Conservation (phyloP, 345 rosid genomes). For the Eucalyptus pauciflora region DNA sequence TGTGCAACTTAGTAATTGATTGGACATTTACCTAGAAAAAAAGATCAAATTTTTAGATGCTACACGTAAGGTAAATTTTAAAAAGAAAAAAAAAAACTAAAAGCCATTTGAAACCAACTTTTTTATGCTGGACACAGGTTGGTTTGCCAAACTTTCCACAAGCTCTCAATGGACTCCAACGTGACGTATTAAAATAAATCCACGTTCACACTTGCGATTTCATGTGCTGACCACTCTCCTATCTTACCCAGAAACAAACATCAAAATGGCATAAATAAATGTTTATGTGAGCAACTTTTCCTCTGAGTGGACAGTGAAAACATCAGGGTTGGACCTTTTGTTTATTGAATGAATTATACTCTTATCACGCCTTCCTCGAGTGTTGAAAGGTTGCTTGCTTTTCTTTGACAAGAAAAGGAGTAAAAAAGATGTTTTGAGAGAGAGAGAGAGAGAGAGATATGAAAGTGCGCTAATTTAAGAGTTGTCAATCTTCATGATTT, state of each 20-base stretch:
- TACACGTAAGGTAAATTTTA: neutral
- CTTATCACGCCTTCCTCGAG: neutral
- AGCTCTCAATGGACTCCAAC: neutral
- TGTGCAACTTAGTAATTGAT: neutral
- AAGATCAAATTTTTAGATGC: neutral
- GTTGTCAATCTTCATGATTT: neutral
- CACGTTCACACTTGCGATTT: neutral
- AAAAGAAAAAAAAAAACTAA: neutral
- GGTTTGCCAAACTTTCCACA: neutral
- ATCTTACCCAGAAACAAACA: neutral
- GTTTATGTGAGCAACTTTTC: neutral
- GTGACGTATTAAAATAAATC: neutral
- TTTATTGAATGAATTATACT: neutral
- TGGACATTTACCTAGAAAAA: neutral
- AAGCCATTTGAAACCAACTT: neutral
- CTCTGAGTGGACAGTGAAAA: neutral
- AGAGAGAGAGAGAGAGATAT: neutral
- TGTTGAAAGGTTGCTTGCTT: neutral
- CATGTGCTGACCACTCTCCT: neutral
- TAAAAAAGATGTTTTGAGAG: neutral
- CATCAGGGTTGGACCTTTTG: neutral
- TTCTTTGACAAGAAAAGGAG: neutral
- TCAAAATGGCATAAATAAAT: neutral
- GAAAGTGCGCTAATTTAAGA: neutral
- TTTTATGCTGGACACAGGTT: neutral